phyloP scores from a whole-genome alignment of 495 filamentous ascomycete genomes.

The Penicillium turbatum region DNA sequence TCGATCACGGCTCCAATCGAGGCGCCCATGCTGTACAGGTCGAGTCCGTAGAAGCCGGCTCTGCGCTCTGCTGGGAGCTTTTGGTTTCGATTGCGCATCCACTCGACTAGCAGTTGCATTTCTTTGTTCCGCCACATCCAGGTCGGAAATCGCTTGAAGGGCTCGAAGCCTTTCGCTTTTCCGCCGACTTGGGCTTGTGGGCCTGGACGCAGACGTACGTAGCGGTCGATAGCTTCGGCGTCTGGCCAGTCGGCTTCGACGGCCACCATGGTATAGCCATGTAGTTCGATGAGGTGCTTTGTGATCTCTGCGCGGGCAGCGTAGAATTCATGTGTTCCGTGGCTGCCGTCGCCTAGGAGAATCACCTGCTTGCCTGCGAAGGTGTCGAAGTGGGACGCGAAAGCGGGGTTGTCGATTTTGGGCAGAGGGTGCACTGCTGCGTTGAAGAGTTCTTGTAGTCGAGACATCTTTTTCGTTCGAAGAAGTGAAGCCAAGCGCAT shows the following conservation, averaged over 20 bases:
- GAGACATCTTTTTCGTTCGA: conserved; percentile 21
- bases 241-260: conserved; percentile 60
- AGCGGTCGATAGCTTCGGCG: conserved; percentile 53
- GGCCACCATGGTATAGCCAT: conserved; percentile 54
- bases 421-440: conserved; percentile 39
- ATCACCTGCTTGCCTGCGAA: conserved; percentile 44
- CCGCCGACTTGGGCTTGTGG: conserved; percentile 32
- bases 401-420: conserved; percentile 31
- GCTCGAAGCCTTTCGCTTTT: conserved; percentile 27
- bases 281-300: conserved; percentile 46
- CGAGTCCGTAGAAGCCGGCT: conserved; percentile 51
- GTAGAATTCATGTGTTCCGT: conserved; percentile 60
- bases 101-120: conserved; percentile 54
- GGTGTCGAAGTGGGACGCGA: conserved; percentile 41
- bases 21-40: conserved; percentile 52
- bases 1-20: conserved; percentile 50
- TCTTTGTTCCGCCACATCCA: conserved; percentile 62
- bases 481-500: conserved; percentile 11
- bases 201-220: conserved; percentile 47
- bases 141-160: conserved; percentile 53
- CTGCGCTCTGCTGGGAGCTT: conserved; percentile 27
- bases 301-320: conserved; percentile 52
- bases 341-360: conserved; percentile 54
- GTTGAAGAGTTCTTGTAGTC: conserved; percentile 34
- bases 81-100: conserved; percentile 48